A percentile compares a stretch with the other conserved stretches of the same genome.
Evolutionary conservation across 2,329 filamentous ascomycete genomes (phyloP).

Genomic region (Cladosporium sp.): DNA sequence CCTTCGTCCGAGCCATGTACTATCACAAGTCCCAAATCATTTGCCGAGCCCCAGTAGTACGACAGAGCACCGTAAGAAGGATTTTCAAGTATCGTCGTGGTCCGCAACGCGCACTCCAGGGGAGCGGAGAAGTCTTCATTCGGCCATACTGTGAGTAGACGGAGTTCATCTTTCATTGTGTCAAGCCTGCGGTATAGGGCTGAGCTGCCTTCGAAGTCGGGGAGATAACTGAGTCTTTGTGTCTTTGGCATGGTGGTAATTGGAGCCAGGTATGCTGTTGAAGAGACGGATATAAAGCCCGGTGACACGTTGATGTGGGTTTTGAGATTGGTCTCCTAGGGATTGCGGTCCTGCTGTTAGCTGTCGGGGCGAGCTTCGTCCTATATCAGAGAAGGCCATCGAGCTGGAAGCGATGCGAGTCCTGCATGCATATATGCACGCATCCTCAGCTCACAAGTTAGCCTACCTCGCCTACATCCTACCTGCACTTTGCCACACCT

Average conservation of each 20-base stretch:
- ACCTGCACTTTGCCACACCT: not conserved
- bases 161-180: not conserved
- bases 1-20: not conserved
- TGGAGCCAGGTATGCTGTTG: not conserved
- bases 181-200: not conserved
- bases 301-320: too few species aligned
- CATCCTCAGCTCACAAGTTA: not conserved
- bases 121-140: not conserved
- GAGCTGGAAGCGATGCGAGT: too few species aligned
- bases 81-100: not conserved
- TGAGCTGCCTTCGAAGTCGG: not conserved
- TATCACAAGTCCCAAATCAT: not conserved
- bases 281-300: not conserved
- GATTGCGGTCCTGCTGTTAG: too few species aligned
- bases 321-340: too few species aligned
- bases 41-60: not conserved
- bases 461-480: not conserved
- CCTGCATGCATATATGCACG: too few species aligned
- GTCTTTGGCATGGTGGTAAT: not conserved
- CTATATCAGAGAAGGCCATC: too few species aligned
- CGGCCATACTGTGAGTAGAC: not conserved
- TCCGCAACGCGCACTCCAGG: not conserved
- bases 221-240: not conserved
- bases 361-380: too few species aligned
- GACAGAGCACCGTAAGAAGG: not conserved